Evolutionary conservation across 768 basidiomycete genomes (phyloP).

Genomic region (Tulasnella sp.): DNA sequence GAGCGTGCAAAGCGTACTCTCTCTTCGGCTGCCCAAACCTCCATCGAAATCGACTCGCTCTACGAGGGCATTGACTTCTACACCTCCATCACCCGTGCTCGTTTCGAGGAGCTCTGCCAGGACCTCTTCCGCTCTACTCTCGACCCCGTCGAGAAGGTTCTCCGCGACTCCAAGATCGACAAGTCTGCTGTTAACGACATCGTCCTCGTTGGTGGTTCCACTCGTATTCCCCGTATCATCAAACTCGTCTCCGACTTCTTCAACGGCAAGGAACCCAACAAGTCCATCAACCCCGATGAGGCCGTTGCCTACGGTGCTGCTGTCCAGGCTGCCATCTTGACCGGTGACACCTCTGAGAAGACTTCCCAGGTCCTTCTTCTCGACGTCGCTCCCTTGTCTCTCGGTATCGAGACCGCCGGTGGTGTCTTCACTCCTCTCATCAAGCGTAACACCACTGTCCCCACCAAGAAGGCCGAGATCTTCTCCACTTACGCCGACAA

Average conservation of each 20-base stretch:
- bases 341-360: conserved; percentile 47
- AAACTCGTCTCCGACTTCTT: conserved; percentile 61
- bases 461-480: conserved; percentile 47
- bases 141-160: conserved; percentile 46
- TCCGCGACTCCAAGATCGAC: conserved; percentile 47
- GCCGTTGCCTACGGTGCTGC: conserved; percentile 69
- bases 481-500: conserved; percentile 47
- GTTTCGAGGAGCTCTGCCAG: conserved; percentile 42
- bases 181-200: conserved; percentile 44
- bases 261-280: conserved; percentile 56
- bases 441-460: conserved; percentile 52
- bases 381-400: conserved; percentile 49
- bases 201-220: conserved; percentile 44
- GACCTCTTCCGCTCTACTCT: conserved; percentile 40
- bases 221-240: conserved; percentile 48
- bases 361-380: conserved; percentile 45
- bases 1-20: conserved; percentile 47
- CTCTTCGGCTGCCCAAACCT: conserved; percentile 44
- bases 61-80: conserved; percentile 50
- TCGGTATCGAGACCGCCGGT: conserved; percentile 57
- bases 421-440: conserved; percentile 55
- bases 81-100: conserved; percentile 47
- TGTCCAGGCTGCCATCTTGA: conserved; percentile 58
- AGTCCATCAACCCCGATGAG: conserved; percentile 64
- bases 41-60: conserved; percentile 50